phyloP scores from a whole-genome alignment of 306 rosid genomes.

The Medicago lupulina region DNA sequence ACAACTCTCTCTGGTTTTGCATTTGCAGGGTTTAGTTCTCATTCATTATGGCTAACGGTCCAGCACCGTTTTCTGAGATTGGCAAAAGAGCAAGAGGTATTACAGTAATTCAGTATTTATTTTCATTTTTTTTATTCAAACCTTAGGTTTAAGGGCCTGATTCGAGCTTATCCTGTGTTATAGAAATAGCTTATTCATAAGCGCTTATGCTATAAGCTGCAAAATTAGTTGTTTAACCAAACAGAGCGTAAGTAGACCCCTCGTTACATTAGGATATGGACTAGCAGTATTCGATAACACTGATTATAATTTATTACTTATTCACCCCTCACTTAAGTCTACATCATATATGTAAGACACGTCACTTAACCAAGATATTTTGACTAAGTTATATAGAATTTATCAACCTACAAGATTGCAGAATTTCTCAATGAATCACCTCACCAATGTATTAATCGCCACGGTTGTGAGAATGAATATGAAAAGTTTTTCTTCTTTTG shows the following conservation, averaged over 20 bases:
- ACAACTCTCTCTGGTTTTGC: not conserved
- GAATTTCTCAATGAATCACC: conserved; percentile 3
- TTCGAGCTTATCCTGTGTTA: too few relatives aligned
- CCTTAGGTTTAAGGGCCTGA: not conserved
- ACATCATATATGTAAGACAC: conserved; percentile 7
- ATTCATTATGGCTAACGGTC: conserved; percentile 73
- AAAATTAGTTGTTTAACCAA: too few relatives aligned
- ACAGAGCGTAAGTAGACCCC: too few relatives aligned
- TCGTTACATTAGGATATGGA: too few relatives aligned
- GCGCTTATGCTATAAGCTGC: too few relatives aligned
- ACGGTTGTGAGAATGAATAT: conserved; percentile 10
- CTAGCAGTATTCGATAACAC: not conserved
- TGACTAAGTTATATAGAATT: conserved; percentile 19
- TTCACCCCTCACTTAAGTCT: not conserved
- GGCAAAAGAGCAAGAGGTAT: conserved; percentile 91
- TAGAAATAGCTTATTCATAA: too few relatives aligned
- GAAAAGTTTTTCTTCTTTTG: conserved; percentile 4
- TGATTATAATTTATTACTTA: conserved; percentile 5
- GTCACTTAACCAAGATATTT: conserved; percentile 18
- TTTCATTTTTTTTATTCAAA: not conserved
- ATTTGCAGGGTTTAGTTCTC: conserved; percentile 46
- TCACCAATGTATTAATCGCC: not conserved
- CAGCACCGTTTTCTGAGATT: conserved; percentile 86
- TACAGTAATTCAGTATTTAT: not conserved
- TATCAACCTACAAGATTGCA: not conserved